Evolutionary conservation across 192 early-diverging fungal species (phyloP).

Genomic region (Piromyces finnis): DNA sequence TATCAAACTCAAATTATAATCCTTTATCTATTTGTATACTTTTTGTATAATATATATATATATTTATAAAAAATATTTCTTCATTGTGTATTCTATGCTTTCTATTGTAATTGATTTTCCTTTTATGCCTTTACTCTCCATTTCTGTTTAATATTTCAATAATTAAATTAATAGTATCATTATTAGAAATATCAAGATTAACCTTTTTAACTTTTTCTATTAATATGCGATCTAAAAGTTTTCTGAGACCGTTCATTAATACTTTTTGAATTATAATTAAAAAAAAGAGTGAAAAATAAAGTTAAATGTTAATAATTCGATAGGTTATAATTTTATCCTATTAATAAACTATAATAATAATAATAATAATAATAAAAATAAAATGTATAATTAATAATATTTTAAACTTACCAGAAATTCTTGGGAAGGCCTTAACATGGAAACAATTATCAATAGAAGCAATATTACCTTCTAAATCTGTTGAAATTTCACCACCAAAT

Average conservation of each 20-base stretch:
- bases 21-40: no score
- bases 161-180: background rate
- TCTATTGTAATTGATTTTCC: no score
- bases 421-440: slow-evolving; percentile 27
- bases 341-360: no score
- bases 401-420: slow-evolving; percentile 8
- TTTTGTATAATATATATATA: no score
- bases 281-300: background rate
- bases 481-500: slow-evolving; percentile 61
- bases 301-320: background rate
- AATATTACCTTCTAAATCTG: slow-evolving; percentile 50
- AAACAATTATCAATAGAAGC: slow-evolving; percentile 23
- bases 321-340: no score
- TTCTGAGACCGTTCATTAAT: slow-evolving; percentile 54
- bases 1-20: no score
- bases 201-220: slow-evolving; percentile 56
- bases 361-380: no score
- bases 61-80: no score
- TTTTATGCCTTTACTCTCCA: background rate
- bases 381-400: no score
- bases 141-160: background rate
- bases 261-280: slow-evolving; percentile 37
- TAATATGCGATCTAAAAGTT: slow-evolving; percentile 48
- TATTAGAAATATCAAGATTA: slow-evolving; percentile 13
- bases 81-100: no score